Conservation (phyloP, 2,329 filamentous ascomycete genomes). For the Trematosphaeria pertusa region DNA sequence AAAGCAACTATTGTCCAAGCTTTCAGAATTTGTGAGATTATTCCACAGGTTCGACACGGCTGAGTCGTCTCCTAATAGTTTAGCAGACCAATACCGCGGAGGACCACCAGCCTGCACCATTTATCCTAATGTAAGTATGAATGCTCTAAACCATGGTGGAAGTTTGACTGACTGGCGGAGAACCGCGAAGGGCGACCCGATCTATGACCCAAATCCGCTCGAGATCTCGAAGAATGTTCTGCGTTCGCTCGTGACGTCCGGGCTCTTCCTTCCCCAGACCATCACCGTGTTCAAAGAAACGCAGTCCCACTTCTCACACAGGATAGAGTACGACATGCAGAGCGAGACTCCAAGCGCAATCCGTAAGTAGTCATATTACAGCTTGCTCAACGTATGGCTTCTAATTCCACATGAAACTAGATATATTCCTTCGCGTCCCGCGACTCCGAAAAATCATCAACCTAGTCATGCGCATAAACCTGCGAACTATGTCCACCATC, state of each 20-base stretch:
- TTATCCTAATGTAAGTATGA: constrained; percentile 4
- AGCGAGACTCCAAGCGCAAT: constrained; percentile 1
- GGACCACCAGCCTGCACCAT: not conserved
- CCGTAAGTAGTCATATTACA: not conserved
- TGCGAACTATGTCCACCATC: constrained; percentile 1
- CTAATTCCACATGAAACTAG: not conserved
- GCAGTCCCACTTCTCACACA: constrained; percentile 5
- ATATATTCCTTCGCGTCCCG: constrained; percentile 4
- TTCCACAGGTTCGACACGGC: not conserved
- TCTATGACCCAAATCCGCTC: not conserved
- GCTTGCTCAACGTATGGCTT: not conserved
- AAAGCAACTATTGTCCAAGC: not conserved
- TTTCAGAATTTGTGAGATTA: too few relatives aligned
- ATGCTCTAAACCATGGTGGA: not conserved
- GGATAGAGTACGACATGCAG: not conserved
- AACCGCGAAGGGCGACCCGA: constrained; percentile 3
- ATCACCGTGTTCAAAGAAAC: not conserved
- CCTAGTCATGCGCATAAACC: constrained; percentile 1
- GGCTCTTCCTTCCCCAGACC: constrained; percentile 4
- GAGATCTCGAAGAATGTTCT: not conserved
- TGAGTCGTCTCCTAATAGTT: not conserved
- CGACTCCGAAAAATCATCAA: not conserved
- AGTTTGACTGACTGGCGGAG: not conserved
- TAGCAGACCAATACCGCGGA: not conserved
- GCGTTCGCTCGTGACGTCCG: not conserved